Evolutionary conservation across 257 asterid genomes (phyloP), one percentile per base, ranked within the genome.

Genomic region (Solanum sejunctum): DNA sequence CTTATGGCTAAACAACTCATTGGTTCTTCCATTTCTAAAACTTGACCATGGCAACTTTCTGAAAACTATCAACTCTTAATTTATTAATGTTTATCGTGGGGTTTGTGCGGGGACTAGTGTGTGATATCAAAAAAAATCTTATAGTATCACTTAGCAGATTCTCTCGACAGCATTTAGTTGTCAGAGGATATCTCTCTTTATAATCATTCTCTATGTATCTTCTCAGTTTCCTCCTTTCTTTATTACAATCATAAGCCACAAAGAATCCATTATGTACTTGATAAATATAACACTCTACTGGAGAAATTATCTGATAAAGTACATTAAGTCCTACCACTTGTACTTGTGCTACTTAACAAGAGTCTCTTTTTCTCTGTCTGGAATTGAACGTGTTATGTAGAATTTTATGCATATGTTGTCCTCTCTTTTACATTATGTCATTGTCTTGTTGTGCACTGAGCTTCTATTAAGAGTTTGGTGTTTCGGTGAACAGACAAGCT

Each of bases 401-500:
- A 21, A 23, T 16, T 49, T 47, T 23, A 13, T 49, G 39, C 36
- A 66, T 13, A 49, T 47, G 2, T 3, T 7, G 4, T 7, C 12
- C 58, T n/a, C 58, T 73, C 81, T 21, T 77, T 51, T 39, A 6
- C 43, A 9, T 57, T 18, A 1, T 10, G 77, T 39, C 41, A 32
- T 84, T 17, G 18, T 45, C 79, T 66, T 52, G 3, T 84, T 86
- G 67, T 82, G 41, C 45, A 41, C 41, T 87, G 63, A 28, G 55
- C 78, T 85, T 66, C 82, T 47, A 69, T 54, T 51, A 41, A 78
- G 64, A 26, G 28, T 36, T 36, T 83, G 60, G 15, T 55, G 54
- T 86, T 47, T 45, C 84, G 83, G 83, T 86, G 67, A 52, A 43
- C 61, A 91, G 94, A 90, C 81, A 91, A 91, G 88, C 85, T 91